phyloP scores from a whole-genome alignment of 2,329 filamentous ascomycete genomes.

The Gnomoniopsis smithogilvyi region DNA sequence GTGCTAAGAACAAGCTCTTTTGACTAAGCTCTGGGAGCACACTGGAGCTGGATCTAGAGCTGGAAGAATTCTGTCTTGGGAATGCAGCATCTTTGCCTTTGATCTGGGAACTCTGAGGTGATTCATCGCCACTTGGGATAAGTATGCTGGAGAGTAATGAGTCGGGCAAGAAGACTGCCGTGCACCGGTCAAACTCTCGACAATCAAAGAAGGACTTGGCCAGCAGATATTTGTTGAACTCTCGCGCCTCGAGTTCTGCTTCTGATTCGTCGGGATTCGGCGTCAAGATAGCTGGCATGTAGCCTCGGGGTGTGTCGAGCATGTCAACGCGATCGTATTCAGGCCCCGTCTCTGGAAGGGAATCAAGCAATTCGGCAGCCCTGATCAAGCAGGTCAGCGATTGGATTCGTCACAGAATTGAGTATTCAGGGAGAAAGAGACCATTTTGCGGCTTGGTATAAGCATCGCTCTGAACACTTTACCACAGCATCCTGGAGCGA shows the following conservation, averaged over 20 bases:
- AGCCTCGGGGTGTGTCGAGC: constrained; percentile 38
- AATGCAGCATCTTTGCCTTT: constrained; percentile 57
- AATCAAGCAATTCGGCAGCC: constrained; percentile 90
- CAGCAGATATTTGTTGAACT: constrained; percentile 79
- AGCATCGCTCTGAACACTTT: constrained; percentile 88
- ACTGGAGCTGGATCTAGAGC: constrained; percentile 18
- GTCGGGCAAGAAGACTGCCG: constrained; percentile 82
- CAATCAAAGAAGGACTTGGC: constrained; percentile 96
- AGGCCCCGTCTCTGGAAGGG: constrained; percentile 60
- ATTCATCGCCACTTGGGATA: constrained; percentile 40
- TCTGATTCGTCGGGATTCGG: constrained; percentile 68
- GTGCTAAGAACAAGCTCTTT: constrained; percentile 84
- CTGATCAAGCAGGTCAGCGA: constrained; percentile 41
- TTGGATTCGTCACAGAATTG: too few relatives aligned
- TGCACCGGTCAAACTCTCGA: constrained; percentile 90
- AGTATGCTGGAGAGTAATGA: constrained; percentile 68
- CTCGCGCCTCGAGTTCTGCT: constrained; percentile 70
- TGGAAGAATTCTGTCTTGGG: constrained; percentile 7
- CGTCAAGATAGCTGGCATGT: constrained; percentile 46
- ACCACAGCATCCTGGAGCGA: constrained; percentile 82
- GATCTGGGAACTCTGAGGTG: constrained; percentile 42
- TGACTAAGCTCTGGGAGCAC: constrained; percentile 67
- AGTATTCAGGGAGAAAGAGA: constrained; percentile 34
- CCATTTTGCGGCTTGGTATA: constrained; percentile 98
- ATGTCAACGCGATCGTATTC: constrained; percentile 50